Evolutionary conservation across 306 rosid species (phyloP).

Genomic region (Luffa aegyptiaca): DNA sequence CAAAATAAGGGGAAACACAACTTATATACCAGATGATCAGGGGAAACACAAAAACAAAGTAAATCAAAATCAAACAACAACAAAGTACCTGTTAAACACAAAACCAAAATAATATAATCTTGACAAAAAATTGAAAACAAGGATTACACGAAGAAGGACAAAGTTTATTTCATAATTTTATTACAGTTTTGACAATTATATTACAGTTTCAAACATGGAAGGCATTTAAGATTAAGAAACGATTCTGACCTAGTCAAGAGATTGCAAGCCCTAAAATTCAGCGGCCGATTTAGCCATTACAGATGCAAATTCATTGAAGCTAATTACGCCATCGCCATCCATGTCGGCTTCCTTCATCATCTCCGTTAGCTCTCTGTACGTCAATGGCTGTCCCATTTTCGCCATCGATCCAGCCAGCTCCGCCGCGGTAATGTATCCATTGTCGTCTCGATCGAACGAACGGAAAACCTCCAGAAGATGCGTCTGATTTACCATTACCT

Average conservation of each 20-base stretch:
- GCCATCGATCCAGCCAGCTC: slow-evolving; percentile 82
- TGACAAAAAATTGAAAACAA: no score
- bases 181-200: neutral
- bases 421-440: slow-evolving; percentile 59
- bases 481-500: neutral
- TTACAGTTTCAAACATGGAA: neutral
- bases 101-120: no score
- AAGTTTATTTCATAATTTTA: no score
- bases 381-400: slow-evolving; percentile 74
- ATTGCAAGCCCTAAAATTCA: slow-evolving; percentile 41
- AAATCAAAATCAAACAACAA: no score
- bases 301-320: slow-evolving; percentile 57
- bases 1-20: no score
- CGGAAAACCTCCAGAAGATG: slow-evolving; percentile 51
- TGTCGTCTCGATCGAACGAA: slow-evolving; percentile 69
- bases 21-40: no score
- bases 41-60: no score
- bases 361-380: slow-evolving; percentile 63
- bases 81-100: no score
- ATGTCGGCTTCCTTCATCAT: slow-evolving; percentile 73
- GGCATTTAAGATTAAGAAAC: neutral
- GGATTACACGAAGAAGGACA: no score
- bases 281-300: slow-evolving; percentile 69
- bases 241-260: slow-evolving; percentile 11
- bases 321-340: slow-evolving; percentile 75